Conservation (phyloP, 495 filamentous ascomycete species). For the Aspergillus ellipticus region DNA sequence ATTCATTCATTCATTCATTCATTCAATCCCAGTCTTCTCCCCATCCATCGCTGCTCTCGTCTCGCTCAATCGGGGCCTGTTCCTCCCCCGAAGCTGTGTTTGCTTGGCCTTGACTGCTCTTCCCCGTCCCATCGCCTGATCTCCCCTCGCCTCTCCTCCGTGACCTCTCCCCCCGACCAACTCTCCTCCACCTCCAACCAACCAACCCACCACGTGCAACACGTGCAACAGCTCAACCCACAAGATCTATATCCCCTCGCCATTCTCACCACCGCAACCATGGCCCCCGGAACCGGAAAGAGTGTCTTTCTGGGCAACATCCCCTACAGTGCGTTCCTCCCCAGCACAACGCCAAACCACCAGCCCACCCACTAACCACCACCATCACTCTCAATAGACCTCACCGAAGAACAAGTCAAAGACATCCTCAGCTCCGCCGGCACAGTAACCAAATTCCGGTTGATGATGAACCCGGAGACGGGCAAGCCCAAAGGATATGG, state of each 20-base stretch:
- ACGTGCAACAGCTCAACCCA: not conserved
- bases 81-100: not conserved
- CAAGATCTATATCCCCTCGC: not conserved
- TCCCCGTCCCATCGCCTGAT: not conserved
- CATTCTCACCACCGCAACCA: conserved; percentile 24
- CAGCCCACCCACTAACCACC: not conserved
- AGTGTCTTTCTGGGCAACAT: conserved; percentile 86
- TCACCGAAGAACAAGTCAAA: conserved; percentile 91
- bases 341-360: not conserved
- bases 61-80: no score
- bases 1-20: not conserved
- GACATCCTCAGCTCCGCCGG: conserved; percentile 86
- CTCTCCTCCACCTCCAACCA: not conserved
- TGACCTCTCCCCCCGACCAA: not conserved
- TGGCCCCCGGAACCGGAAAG: conserved; percentile 55
- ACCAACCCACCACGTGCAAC: no score
- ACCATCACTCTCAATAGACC: conserved; percentile 50
- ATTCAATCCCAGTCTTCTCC: no score
- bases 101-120: not conserved
- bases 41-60: no score
- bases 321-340: conserved; percentile 51
- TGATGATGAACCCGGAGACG: conserved; percentile 94
- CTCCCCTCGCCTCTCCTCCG: not conserved
- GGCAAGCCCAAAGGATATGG: conserved; percentile 95
- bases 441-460: conserved; percentile 83